Evolutionary conservation across 768 basidiomycete genomes (phyloP), one percentile per base, ranked within the genome.

Genomic region (Punctularia strigosozonata): DNA sequence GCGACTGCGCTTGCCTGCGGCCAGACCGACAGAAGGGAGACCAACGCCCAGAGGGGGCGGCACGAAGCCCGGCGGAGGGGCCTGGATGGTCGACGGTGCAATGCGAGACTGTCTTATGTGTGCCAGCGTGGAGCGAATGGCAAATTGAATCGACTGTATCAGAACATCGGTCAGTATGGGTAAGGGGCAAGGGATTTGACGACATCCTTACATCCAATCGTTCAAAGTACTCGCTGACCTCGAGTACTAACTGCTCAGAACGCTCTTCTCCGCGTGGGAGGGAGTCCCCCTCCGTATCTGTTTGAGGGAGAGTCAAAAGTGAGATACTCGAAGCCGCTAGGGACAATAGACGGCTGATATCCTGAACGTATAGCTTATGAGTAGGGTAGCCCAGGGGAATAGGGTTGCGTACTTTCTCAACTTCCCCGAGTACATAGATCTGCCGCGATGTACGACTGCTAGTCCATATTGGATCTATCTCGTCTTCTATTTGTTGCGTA

Each of bases 221-320:
- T 48, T 86, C 79, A 51, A 87, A 89, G 57, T 87, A 88, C 52
- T 86, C 81, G 63, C 79, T 80, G 37, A 82, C 82, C 62, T 87
- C 82, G 30, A 80, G 66, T 28, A 87, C 85, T 47, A 89, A 87
- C 50, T 85, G 80, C 52, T 88, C 83, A 12, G 82, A 85, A 25
- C 85, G 69, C 57, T 89, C 85, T 43, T 80, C 85, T 28, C 83
- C 85, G 49, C 81, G 78, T 3, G 84, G 83, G 6, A 87, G 66
- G 40, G 61, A 66, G 38, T 81, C 79, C 5, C 73, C 73, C 3
- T 76, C 69, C 1, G 56, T 67, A 51, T 88, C 85, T 3, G 83
- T 85, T 57, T 87, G 85, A 1, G 85, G 85, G n/a, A 89, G 63
- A 2, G 85, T 80, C 35, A 89, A 66, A 37, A 87, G 67, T 5